Percentiles rank a stretch among this genome's conserved stretches.
phyloP scores from a whole-genome alignment of 495 filamentous ascomycete genomes.

The Polyplosphaeria fusca region DNA sequence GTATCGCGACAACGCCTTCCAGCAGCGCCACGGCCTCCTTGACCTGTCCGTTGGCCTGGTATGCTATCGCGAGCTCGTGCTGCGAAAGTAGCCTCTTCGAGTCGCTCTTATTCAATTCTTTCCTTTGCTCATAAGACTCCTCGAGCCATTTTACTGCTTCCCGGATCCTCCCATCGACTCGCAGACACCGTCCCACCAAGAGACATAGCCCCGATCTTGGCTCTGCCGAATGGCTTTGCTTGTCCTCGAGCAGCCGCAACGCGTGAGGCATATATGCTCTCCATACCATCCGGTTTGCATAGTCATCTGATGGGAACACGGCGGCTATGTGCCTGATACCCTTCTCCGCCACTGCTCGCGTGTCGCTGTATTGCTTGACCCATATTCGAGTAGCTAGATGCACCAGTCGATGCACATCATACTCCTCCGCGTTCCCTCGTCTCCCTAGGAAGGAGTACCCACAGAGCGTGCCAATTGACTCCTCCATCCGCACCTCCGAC shows the following conservation, averaged over 20 bases:
- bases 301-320: slow-evolving; percentile 31
- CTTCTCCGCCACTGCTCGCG: slow-evolving; percentile 12
- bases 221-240: not conserved
- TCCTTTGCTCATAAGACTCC: slow-evolving; percentile 13
- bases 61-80: slow-evolving; percentile 39
- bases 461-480: slow-evolving; percentile 33
- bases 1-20: slow-evolving; percentile 43
- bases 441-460: slow-evolving; percentile 34
- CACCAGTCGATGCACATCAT: slow-evolving; percentile 37
- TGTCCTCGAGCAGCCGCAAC: slow-evolving; percentile 7
- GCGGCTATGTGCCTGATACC: slow-evolving; percentile 17
- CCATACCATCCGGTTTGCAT: slow-evolving; percentile 32
- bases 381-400: slow-evolving; percentile 41
- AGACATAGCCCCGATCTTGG: slow-evolving; percentile 23
- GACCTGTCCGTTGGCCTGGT: too few relatives aligned
- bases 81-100: slow-evolving; percentile 35
- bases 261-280: slow-evolving; percentile 42
- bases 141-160: slow-evolving; percentile 25
- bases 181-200: slow-evolving; percentile 21
- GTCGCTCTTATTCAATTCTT: slow-evolving; percentile 37
- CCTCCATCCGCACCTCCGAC: slow-evolving; percentile 26
- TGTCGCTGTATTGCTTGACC: slow-evolving; percentile 18
- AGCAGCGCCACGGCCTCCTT: slow-evolving; percentile 31
- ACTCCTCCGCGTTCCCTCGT: slow-evolving; percentile 16
- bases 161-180: too few relatives aligned